Base-by-base conservation (phyloP, 768 basidiomycete genomes). In the Mycena pura region DNA sequence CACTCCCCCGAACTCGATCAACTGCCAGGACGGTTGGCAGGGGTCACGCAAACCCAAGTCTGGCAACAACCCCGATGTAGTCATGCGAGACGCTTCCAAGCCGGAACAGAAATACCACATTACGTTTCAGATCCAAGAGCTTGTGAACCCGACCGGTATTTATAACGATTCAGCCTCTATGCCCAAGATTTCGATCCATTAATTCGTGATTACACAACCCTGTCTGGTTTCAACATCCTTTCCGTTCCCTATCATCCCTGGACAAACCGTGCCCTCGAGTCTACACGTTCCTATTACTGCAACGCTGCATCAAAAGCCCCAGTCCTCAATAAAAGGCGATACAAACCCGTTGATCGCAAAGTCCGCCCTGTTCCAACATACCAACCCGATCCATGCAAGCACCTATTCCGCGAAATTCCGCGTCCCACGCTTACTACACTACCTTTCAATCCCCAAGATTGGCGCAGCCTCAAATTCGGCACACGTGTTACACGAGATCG, bases 391-490 rank as follows among this genome's bases (percentile, higher is more conserved):
- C 57, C 11, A n/a, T 40, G 3, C 39, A 14, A 11, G 6, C 47
- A 1, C 27, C 56, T 2, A 15, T 57, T 41, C 46, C 64, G 11
- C 44, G 22, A 15, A 0, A 63, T 73, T 13, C 47, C 61, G 6
- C 21, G 44, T 6, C 24, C 64, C 1, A 17, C 38, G 3, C 17
- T 55, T 41, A 28, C 46, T 25, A n/a, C 50, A 3, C 50, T 71
- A 1, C 55, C 68, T 27, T n/a, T 25, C 13, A 48, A 53, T 28
- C 63, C 66, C 24, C 58, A 39, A 13, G 49, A 65, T 6, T 63
- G 48, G 14, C 27, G 31, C 15, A 13, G 10, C 3, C 62, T 68
- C 41, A 22, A 40, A 4, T 55, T 47, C 25, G 60, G 53, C 1
- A 25, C 14, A 3, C 57, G 63, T 0, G 60, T 70, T 15, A 60